These are phyloP conservation scores for Funneliformis mosseae DNA, from an alignment of 192 early-diverging fungal species.

Conservation along the genomic window DNA sequence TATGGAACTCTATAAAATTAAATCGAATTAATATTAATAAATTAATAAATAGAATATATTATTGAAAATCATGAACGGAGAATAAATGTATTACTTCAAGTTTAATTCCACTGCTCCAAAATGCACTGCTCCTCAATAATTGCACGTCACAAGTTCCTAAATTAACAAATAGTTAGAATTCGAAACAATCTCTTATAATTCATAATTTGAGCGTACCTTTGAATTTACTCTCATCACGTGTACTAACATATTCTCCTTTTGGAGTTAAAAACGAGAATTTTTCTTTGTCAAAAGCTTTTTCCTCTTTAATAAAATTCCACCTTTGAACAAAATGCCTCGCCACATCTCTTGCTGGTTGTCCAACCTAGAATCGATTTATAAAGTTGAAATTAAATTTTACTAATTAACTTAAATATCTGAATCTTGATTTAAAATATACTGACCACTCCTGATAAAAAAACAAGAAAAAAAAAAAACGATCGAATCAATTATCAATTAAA, in stretches of 20 bases:
- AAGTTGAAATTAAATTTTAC: background rate
- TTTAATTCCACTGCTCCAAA: constrained; percentile 67
- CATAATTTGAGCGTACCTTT: constrained; percentile 31
- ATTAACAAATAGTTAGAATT: background rate
- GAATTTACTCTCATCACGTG: constrained; percentile 57
- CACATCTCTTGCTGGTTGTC: constrained; percentile 77
- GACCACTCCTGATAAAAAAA: background rate
- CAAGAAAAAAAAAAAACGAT: constrained; percentile 2
- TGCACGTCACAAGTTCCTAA: constrained; percentile 61
- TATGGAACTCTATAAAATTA: constrained; percentile 60
- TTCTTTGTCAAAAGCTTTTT: constrained; percentile 60
- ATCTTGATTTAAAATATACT: background rate
- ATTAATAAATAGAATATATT: background rate
- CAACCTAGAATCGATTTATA: constrained; percentile 47
- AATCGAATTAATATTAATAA: background rate
- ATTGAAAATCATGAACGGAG: background rate
- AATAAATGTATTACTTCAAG: constrained; percentile 48
- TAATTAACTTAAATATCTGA: background rate
- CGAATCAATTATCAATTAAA: background rate
- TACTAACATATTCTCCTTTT: constrained; percentile 62
- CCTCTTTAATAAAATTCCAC: constrained; percentile 86
- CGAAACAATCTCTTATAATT: background rate
- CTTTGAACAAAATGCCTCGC: constrained; percentile 83
- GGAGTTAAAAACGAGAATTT: constrained; percentile 69
- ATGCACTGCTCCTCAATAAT: constrained; percentile 64